A percentile compares a stretch with the other conserved stretches of the same genome.
Evolutionary conservation across 768 basidiomycete genomes (phyloP).

Genomic region (Termitomyces sp.): DNA sequence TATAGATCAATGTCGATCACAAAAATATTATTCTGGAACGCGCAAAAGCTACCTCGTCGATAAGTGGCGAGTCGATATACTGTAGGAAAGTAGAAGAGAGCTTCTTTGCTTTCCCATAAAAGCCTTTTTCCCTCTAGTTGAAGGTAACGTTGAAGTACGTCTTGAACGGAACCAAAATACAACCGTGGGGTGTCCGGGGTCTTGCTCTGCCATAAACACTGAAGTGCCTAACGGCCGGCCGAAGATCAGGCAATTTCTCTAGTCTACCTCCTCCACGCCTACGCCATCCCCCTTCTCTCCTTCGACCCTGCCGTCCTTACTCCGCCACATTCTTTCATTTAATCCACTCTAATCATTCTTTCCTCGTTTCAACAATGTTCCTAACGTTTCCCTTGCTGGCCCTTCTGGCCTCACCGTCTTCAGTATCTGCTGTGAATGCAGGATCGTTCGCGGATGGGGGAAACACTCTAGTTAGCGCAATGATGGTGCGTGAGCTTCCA

Average conservation of each 20-base stretch:
- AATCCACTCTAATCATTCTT: background rate
- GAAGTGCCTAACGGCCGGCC: background rate
- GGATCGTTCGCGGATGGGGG: slow-evolving; percentile 44
- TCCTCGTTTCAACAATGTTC: slow-evolving; percentile 2
- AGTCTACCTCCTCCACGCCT: slow-evolving; percentile 12
- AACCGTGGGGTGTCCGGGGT: background rate
- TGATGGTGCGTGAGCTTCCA: slow-evolving; percentile 35
- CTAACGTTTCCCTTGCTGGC: slow-evolving; percentile 2
- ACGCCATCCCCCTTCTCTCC: background rate
- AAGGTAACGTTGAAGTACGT: background rate
- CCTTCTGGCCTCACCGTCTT: slow-evolving; percentile 32
- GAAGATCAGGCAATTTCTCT: background rate
- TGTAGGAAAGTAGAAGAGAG: background rate
- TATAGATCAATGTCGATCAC: background rate
- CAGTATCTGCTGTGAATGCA: slow-evolving; percentile 27
- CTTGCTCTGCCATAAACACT: background rate
- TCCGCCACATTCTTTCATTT: slow-evolving; percentile 1
- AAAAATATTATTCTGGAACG: background rate
- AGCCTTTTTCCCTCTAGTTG: background rate
- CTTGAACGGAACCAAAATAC: background rate
- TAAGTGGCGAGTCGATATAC: background rate
- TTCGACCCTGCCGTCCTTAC: background rate
- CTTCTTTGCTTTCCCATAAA: background rate
- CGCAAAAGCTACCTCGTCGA: background rate
- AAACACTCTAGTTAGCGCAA: slow-evolving; percentile 39